Evolutionary conservation across 1,284 basidiomycete genomes (phyloP), one percentile per base, ranked within the genome.

Genomic region (Hymenochaete sp.): DNA sequence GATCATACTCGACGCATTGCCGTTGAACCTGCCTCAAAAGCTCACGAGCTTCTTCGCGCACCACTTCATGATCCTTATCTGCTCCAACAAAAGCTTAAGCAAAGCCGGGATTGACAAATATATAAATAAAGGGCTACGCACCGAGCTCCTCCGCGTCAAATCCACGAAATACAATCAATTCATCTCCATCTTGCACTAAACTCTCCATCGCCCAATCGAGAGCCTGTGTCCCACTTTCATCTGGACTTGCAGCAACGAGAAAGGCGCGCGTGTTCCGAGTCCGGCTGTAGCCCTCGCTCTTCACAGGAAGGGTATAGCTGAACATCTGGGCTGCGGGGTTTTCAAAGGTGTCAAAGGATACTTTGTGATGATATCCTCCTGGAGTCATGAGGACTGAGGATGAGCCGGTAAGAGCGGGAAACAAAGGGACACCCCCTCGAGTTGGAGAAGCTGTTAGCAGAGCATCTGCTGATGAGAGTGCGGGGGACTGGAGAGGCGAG

Each of bases 101-200:
- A 35, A 32, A 35, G 28, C 5, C 19, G 39, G 36, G 19, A 3
- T n/a, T 36, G 21, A 6, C 28, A 31, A 31, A 21, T 16, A 44
- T 28, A 13, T 8, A 28, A 27, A 39, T 3, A n/a, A 31, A 16
- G 5, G 19, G 25, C 31, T 25, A 58, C 73, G 45, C 52, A 87
- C 85, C 82, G 28, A 88, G 62, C 19, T 85, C 85, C 40, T 92
- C 90, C 47, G 82, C 73, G 53, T 95, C 92, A 16, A 95, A 78
- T 1, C 96, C 93, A 32, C 93, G 71, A 48, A 91, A 86, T 3
- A 97, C 87, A 45, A 98, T 82, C 22, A 98, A 69, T 63, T 98
- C 95, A 61, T 98, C 95, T 3, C 90, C 89, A 53, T 97, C 92
- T 63, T 95, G 90, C 7, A 86, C 81, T 7, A 97, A 71, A 41